Conservation (phyloP, 768 basidiomycete genomes). For the Punctularia strigosozonata region DNA sequence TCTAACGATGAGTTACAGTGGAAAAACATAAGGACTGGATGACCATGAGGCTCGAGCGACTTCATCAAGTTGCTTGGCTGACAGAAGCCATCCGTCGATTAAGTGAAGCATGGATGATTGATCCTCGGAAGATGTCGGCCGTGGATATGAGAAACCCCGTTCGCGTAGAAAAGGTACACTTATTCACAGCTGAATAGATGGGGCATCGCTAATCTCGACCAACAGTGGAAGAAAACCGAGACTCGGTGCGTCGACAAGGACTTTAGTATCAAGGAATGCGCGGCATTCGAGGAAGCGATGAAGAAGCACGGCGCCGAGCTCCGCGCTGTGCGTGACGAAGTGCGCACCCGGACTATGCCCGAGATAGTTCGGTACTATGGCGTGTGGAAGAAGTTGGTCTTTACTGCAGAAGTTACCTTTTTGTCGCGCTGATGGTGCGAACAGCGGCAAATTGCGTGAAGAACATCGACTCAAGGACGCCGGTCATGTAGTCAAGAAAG, state of each 20-base stretch:
- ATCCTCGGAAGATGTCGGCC: constrained; percentile 40
- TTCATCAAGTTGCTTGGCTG: constrained; percentile 66
- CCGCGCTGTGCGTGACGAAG: constrained; percentile 63
- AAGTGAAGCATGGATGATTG: constrained; percentile 53
- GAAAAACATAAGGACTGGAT: constrained; percentile 53
- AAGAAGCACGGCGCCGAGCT: constrained; percentile 67
- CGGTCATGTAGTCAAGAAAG: constrained; percentile 8
- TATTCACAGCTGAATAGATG: neutral
- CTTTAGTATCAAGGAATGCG: constrained; percentile 59
- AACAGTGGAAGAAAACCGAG: constrained; percentile 66
- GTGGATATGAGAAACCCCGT: constrained; percentile 52
- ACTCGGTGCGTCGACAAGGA: constrained; percentile 55
- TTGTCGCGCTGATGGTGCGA: constrained; percentile 5
- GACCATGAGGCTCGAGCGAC: constrained; percentile 38
- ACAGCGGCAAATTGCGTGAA: constrained; percentile 56
- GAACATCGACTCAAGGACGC: constrained; percentile 44
- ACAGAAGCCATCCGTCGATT: constrained; percentile 65
- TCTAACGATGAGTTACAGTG: constrained; percentile 27
- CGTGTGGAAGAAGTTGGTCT: constrained; percentile 70
- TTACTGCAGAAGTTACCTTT: constrained; percentile 2
- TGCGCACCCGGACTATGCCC: constrained; percentile 52
- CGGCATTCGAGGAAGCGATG: constrained; percentile 70
- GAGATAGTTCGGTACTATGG: constrained; percentile 81
- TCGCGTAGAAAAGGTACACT: constrained; percentile 52
- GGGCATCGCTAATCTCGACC: constrained; percentile 4